Base-by-base conservation (phyloP, 148 eudicot genomes). In the Camellia granthamiana region DNA sequence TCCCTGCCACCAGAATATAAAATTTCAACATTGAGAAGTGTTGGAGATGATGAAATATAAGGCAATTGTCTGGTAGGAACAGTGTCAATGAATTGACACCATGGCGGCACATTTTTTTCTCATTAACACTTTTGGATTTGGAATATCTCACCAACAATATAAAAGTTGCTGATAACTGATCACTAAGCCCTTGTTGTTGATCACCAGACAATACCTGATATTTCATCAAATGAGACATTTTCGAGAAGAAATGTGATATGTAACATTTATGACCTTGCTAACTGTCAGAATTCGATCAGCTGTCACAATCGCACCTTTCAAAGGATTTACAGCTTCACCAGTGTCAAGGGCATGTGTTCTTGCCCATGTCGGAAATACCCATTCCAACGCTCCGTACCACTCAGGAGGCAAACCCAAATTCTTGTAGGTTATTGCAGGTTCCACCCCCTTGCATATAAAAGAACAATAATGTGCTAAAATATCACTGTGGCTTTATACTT, bases 281-380 rank as follows among this genome's bases (percentile, higher is more conserved):
- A 97, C 99, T 58, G 99, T 94, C 83, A 97, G 86, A 81, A 97
- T 92, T 38, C 99, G 86, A 81, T 97, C 99, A 55, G 97, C 87
- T 61, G 97, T 91, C 47, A 94, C 99, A 80, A 97, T 86, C 49
- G 99, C 97, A 80, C 98, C 95, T 86, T 97, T 97, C 71, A 97
- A 84, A 79, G 92, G 83, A 86, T 97, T 97, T 65, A 97, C 97
- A 77, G 99, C 98, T 90, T 93, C 92, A 80, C 98, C 99, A 79
- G 92, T 93, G 84, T 94, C 99, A 80, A 97, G 97, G 18, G 89
- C 98, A 85, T 97, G 99, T 71, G 93, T 88, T 86, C 99, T 88
- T 69, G 99, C 98, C 99, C 99, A 97, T 59, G 92, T 92, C 3
- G 99, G 99, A 81, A 97, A 97, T 74, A 97, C 90, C 98, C 99